Conservation (phyloP, 768 basidiomycete species). For the Porphyrellus cyaneotinctus region DNA sequence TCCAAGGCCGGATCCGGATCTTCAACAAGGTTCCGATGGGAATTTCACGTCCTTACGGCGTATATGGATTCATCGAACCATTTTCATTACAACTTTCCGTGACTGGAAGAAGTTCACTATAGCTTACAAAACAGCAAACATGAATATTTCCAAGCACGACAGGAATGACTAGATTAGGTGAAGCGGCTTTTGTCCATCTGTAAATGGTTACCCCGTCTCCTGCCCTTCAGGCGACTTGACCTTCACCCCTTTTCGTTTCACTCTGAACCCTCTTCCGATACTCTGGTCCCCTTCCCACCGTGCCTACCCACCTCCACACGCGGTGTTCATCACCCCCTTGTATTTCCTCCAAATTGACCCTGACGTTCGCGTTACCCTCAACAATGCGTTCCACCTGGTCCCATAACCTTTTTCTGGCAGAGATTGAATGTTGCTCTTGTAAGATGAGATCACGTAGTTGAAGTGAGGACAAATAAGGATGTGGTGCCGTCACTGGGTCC, state of each 20-base stretch:
- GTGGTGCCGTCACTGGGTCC: constrained; percentile 71
- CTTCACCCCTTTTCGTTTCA: constrained; percentile 27
- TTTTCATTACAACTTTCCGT: constrained; percentile 19
- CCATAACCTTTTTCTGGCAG: constrained; percentile 68
- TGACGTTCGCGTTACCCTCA: constrained; percentile 87
- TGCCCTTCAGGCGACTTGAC: constrained; percentile 17
- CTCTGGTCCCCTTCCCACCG: constrained; percentile 32
- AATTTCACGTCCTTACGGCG: constrained; percentile 21
- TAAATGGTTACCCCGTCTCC: constrained; percentile 11
- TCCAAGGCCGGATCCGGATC: constrained; percentile 31
- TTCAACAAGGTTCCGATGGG: constrained; percentile 29
- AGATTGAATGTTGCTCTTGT: constrained; percentile 73
- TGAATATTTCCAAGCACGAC: constrained; percentile 15
- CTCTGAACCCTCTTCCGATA: constrained; percentile 32
- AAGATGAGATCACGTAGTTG: constrained; percentile 86
- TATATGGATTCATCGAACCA: constrained; percentile 25
- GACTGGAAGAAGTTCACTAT: constrained; percentile 23
- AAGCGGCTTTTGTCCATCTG: constrained; percentile 21
- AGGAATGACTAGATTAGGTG: constrained; percentile 15
- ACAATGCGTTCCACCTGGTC: constrained; percentile 78
- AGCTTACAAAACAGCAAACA: constrained; percentile 13
- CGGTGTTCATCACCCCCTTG: constrained; percentile 82
- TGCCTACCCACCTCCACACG: constrained; percentile 92
- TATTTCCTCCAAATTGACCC: constrained; percentile 79
- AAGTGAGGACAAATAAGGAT: constrained; percentile 76